Conservation (phyloP, 169 alveolate species). For the Eimeria brunetti region DNA sequence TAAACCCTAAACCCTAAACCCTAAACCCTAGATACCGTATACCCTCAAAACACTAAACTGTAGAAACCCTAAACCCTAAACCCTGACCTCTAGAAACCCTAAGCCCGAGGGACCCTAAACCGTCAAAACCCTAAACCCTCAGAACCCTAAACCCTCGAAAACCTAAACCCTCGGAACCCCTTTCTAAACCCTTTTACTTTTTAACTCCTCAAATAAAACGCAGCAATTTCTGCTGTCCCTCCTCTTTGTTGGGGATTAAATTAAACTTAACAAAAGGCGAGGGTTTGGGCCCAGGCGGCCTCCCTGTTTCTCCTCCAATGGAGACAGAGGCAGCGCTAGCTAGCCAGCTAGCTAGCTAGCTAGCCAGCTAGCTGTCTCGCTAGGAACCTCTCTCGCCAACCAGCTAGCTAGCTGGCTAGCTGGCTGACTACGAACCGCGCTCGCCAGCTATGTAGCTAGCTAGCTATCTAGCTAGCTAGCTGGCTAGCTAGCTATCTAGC, state of each 20-base stretch:
- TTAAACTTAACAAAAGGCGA: background rate
- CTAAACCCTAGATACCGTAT: background rate
- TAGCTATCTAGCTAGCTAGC: too few species aligned
- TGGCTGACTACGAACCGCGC: too few species aligned
- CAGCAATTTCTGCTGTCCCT: background rate
- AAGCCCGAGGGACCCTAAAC: background rate
- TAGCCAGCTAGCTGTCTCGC: background rate
- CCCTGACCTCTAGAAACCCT: background rate
- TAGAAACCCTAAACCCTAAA: conserved; percentile 1
- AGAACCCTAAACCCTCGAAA: conserved; percentile 10
- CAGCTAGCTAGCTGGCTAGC: background rate
- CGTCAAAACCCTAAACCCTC: conserved; percentile 25
- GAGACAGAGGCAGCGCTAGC: too few species aligned
- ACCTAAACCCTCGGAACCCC: background rate
- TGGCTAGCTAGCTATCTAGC: too few species aligned
- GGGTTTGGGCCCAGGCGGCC: background rate
- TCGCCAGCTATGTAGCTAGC: too few species aligned
- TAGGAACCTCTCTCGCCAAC: background rate
- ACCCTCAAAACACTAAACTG: background rate
- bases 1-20: conserved; percentile 6
- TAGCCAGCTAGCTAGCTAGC: too few species aligned
- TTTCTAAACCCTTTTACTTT: background rate
- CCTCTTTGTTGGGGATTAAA: background rate
- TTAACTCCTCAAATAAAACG: background rate
- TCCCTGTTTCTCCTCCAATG: background rate